A percentile compares a stretch with the other conserved stretches of the same genome.
These are phyloP conservation scores for Dioszegia crocea DNA, from an alignment of 768 basidiomycete species.

Conservation along the genomic window DNA sequence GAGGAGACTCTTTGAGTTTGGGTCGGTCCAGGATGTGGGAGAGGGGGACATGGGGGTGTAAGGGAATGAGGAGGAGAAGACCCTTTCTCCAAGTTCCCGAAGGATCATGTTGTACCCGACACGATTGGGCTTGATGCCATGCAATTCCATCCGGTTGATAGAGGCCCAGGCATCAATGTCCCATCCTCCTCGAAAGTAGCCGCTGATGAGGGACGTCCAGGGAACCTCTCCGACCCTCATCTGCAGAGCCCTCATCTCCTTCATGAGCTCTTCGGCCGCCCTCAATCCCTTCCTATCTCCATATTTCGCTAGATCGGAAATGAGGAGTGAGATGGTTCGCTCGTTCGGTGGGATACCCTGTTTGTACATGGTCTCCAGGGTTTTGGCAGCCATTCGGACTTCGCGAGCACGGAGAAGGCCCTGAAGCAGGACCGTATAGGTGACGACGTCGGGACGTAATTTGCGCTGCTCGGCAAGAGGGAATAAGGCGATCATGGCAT, in stretches of 20 bases:
- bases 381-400: slow-evolving; percentile 61
- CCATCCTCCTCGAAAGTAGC: slow-evolving; percentile 63
- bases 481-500: slow-evolving; percentile 59
- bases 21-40: slow-evolving; percentile 52
- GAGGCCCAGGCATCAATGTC: slow-evolving; percentile 44
- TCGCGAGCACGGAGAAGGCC: slow-evolving; percentile 67
- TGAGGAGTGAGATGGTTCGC: slow-evolving; percentile 72
- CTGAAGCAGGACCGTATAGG: slow-evolving; percentile 78
- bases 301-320: slow-evolving; percentile 66
- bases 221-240: slow-evolving; percentile 68
- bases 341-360: slow-evolving; percentile 70
- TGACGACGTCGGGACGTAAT: slow-evolving; percentile 71
- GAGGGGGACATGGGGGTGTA: background rate
- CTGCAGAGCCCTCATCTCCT: slow-evolving; percentile 61
- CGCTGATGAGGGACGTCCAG: slow-evolving; percentile 74
- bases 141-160: slow-evolving; percentile 55
- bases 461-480: slow-evolving; percentile 58
- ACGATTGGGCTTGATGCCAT: slow-evolving; percentile 58
- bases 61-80: slow-evolving; percentile 50
- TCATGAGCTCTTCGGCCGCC: slow-evolving; percentile 66
- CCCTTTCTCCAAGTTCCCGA: slow-evolving; percentile 6
- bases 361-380: slow-evolving; percentile 70
- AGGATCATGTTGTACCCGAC: slow-evolving; percentile 75
- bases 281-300: slow-evolving; percentile 57
- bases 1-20: background rate